A percentile compares a stretch with the other conserved stretches of the same genome.
phyloP scores from a whole-genome alignment of 768 basidiomycete species.

The Krasilnikovozyma curviuscula region DNA sequence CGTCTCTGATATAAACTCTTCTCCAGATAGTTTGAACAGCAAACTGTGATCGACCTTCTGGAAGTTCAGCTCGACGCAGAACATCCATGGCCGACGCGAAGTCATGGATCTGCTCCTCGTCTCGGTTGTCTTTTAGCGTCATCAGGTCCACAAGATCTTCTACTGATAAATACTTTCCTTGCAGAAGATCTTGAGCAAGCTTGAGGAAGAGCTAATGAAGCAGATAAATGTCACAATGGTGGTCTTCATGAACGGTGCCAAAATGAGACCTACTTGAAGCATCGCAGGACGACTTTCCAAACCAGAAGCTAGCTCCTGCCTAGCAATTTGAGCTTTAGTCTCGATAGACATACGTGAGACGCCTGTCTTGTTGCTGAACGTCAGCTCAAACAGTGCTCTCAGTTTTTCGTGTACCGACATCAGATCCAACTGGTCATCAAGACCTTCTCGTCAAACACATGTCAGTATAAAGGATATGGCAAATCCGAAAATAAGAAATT shows the following conservation, averaged over 20 bases:
- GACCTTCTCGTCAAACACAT: slow-evolving; percentile 33
- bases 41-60: slow-evolving; percentile 46
- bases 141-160: slow-evolving; percentile 71
- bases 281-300: too few species aligned
- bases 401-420: slow-evolving; percentile 63
- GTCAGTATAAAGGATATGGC: neutral
- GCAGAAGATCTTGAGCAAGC: slow-evolving; percentile 46
- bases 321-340: slow-evolving; percentile 4
- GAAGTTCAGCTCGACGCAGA: slow-evolving; percentile 32
- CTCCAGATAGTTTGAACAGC: slow-evolving; percentile 68
- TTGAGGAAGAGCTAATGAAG: slow-evolving; percentile 45
- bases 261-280: too few species aligned
- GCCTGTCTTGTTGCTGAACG: slow-evolving; percentile 4
- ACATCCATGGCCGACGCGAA: slow-evolving; percentile 24
- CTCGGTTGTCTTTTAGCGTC: slow-evolving; percentile 59
- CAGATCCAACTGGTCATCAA: slow-evolving; percentile 74
- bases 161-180: slow-evolving; percentile 50
- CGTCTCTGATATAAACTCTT: slow-evolving; percentile 66
- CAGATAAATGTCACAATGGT: neutral
- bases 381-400: slow-evolving; percentile 39
- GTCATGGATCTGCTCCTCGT: slow-evolving; percentile 38
- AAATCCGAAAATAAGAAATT: slow-evolving; percentile 13
- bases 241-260: too few species aligned
- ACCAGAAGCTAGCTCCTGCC: slow-evolving; percentile 35
- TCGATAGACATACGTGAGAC: neutral